Conservation (phyloP, 257 asterid genomes). For the Rhazya stricta region DNA sequence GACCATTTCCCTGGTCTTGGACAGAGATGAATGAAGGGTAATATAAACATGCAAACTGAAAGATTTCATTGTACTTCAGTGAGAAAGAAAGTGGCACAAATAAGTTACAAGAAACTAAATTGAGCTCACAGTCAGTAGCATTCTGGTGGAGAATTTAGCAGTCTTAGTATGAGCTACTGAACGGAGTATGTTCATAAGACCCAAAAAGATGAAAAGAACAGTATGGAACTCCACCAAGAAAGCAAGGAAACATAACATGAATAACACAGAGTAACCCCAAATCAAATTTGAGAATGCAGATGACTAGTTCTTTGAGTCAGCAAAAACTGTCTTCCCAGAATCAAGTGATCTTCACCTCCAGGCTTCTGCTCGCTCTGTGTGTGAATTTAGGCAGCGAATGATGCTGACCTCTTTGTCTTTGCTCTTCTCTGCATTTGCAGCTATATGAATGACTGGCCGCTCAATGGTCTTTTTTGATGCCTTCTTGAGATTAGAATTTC, state of each 20-base stretch:
- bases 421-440: conserved; percentile 35
- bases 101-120: conserved; percentile 5
- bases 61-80: not conserved
- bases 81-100: not conserved
- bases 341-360: conserved; percentile 58
- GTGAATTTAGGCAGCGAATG: conserved; percentile 48
- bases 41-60: not conserved
- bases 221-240: not conserved
- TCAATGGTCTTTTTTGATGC: conserved; percentile 29
- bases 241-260: not conserved
- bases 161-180: not conserved
- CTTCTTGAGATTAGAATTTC: conserved; percentile 30
- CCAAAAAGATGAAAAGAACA: not conserved
- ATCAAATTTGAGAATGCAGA: not conserved
- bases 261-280: not conserved
- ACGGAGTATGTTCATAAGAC: too few species aligned
- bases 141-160: not conserved
- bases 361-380: conserved; percentile 50
- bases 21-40: not conserved
- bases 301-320: not conserved
- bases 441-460: conserved; percentile 20
- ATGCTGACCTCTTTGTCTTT: conserved; percentile 40
- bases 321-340: not conserved
- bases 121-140: not conserved
- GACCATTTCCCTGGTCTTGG: not conserved